Evolutionary conservation across 2,329 filamentous ascomycete genomes (phyloP), one percentile per base, ranked within the genome.

Genomic region (Macrophomina pseudophaseolina): DNA sequence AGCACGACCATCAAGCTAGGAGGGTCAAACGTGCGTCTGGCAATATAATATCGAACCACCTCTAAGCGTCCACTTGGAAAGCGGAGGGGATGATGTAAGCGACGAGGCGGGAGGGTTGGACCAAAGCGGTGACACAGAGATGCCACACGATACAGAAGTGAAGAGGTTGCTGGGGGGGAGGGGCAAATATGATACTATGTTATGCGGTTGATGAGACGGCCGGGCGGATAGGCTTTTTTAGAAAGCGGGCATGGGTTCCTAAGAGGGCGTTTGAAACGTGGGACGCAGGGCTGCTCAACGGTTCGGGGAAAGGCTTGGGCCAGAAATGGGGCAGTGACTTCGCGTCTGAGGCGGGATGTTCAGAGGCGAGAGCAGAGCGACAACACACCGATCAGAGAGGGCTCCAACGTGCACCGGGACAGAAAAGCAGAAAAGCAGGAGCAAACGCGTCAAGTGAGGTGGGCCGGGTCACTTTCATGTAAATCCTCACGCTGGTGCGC

Each of bases 171-270:
- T 23, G 58, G 58, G 58, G 4, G 52, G 60, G 52, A 58, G 65
- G 68, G 66, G 70, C 68, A 68, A 68, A 68, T 67, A 60, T 70
- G 66, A 69, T 68, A 69, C 64, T 67, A 65, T 62, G 67, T 71
- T 67, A 73, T 71, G 70, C 70, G 68, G 63, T 59, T 69, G 64
- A 58, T 76, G 75, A 76, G 75, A 76, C 73, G 40, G 46, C 60
- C 46, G 60, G 33, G 58, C 58, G 35, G 48, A 44, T 44, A 44
- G 60, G 11, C 42, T 23, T 64, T n/a, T 23, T 64, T 18, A 49
- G 23, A 28, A 12, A 5, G n/a, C 32, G 44, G 44, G 44, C 59
- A 51, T 23, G 35, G 44, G 14, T 18, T 30, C 44, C 49, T 12
- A 44, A 52, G 38, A 62, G 48, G 48, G 60, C 23, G 60, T 64